These are phyloP conservation scores for Trichoderma gracile DNA, from an alignment of 2,329 filamentous ascomycete genomes.

Conservation along the genomic window DNA sequence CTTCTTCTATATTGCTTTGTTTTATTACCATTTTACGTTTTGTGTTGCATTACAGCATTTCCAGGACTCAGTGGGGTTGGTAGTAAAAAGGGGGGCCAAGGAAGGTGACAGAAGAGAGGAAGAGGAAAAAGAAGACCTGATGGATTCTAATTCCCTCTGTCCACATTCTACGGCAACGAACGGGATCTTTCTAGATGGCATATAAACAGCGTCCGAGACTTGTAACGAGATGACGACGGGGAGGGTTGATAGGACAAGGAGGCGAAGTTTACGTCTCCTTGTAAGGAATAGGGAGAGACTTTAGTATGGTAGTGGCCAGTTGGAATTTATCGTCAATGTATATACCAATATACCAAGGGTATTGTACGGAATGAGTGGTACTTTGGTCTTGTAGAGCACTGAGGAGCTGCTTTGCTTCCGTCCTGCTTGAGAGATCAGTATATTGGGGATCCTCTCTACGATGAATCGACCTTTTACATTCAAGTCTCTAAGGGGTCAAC, in stretches of 20 bases:
- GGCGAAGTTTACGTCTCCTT: neutral
- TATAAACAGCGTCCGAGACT: neutral
- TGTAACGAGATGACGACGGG: neutral
- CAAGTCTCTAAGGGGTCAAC: no score
- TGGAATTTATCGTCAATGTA: neutral
- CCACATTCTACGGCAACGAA: neutral
- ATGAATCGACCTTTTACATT: no score
- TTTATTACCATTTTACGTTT: constrained; percentile 1
- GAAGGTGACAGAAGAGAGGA: neutral
- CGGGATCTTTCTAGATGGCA: neutral
- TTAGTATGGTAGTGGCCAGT: no score
- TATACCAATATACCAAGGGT: neutral
- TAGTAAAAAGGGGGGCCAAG: neutral
- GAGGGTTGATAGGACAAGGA: neutral
- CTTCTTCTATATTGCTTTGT: constrained; percentile 8
- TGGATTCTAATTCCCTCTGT: neutral
- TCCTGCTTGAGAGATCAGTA: neutral
- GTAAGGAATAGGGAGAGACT: no score
- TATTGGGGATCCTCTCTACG: no score
- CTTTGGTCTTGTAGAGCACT: no score
- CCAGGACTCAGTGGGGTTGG: neutral
- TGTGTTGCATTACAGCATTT: neutral
- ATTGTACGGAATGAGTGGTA: neutral
- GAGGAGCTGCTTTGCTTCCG: neutral
- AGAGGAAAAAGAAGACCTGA: neutral